These are phyloP conservation scores for Podaxis sp. DNA, from an alignment of 768 basidiomycete genomes.

Conservation along the genomic window DNA sequence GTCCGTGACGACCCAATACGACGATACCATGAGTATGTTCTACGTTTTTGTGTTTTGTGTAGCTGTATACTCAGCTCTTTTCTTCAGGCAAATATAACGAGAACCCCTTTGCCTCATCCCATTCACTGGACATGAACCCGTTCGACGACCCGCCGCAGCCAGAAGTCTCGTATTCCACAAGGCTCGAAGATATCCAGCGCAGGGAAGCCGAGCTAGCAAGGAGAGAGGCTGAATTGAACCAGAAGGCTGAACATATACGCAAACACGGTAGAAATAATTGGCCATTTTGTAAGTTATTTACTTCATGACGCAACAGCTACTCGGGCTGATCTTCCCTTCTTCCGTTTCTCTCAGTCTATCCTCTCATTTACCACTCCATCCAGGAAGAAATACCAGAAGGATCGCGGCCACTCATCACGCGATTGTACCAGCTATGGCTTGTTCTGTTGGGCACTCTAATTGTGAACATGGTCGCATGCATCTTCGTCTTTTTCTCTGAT, in stretches of 20 bases:
- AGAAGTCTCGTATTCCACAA: conserved; percentile 31
- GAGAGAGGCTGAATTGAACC: conserved; percentile 72
- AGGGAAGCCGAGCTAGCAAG: conserved; percentile 82
- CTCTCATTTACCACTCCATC: conserved; percentile 94
- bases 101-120: conserved; percentile 84
- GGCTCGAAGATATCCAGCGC: conserved; percentile 65
- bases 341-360: conserved; percentile 63
- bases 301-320: conserved; percentile 13
- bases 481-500: conserved; percentile 81
- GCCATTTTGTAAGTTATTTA: conserved; percentile 72
- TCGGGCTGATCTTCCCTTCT: conserved; percentile 19
- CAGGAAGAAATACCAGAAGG: conserved; percentile 84
- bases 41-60: conserved; percentile 5
- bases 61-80: conserved; percentile 14
- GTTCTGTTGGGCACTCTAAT: conserved; percentile 79
- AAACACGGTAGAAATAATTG: conserved; percentile 88
- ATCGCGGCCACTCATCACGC: conserved; percentile 75
- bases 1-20: conserved; percentile 13
- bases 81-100: conserved; percentile 42
- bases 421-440: conserved; percentile 93
- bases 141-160: conserved; percentile 79
- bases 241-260: conserved; percentile 68
- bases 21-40: conserved; percentile 37
- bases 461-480: conserved; percentile 89
- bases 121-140: conserved; percentile 85